Conservation (phyloP, 2,329 filamentous ascomycete genomes). For the Ilyonectria robusta region DNA sequence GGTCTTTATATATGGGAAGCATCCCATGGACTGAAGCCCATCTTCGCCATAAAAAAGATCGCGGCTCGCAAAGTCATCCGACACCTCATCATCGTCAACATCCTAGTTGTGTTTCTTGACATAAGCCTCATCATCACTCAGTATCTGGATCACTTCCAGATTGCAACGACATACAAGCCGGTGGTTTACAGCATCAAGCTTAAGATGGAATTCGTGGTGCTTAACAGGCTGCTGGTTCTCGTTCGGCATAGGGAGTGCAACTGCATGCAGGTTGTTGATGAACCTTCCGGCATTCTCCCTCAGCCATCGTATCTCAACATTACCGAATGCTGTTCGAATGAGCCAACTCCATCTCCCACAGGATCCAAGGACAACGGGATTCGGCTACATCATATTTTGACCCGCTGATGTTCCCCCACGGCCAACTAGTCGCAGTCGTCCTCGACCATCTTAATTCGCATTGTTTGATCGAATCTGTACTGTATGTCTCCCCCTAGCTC, state of each 20-base stretch:
- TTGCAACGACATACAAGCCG: conserved; percentile 1
- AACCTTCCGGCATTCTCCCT: background rate
- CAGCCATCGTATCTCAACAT: background rate
- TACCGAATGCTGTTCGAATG: background rate
- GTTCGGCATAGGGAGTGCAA: background rate
- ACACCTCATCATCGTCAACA: conserved; percentile 1
- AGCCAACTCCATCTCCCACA: background rate
- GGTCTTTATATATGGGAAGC: conserved; percentile 7
- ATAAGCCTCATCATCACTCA: conserved; percentile 3
- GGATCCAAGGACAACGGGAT: background rate
- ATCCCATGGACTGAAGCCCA: background rate
- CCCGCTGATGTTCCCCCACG: background rate
- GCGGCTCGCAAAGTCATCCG: background rate
- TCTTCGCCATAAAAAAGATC: background rate
- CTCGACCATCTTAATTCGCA: too few relatives aligned
- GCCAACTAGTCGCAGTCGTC: background rate
- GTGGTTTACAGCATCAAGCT: conserved; percentile 7
- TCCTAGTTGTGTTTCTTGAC: conserved; percentile 3
- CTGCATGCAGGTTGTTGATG: background rate
- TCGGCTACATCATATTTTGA: background rate
- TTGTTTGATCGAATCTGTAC: too few relatives aligned
- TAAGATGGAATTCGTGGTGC: background rate
- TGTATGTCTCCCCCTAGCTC: too few relatives aligned
- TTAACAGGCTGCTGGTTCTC: conserved; percentile 2
- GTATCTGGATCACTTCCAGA: conserved; percentile 10